Evolutionary conservation across 257 asterid species (phyloP), one percentile per base, ranked within the genome.

Genomic region (Solanum tarijense): DNA sequence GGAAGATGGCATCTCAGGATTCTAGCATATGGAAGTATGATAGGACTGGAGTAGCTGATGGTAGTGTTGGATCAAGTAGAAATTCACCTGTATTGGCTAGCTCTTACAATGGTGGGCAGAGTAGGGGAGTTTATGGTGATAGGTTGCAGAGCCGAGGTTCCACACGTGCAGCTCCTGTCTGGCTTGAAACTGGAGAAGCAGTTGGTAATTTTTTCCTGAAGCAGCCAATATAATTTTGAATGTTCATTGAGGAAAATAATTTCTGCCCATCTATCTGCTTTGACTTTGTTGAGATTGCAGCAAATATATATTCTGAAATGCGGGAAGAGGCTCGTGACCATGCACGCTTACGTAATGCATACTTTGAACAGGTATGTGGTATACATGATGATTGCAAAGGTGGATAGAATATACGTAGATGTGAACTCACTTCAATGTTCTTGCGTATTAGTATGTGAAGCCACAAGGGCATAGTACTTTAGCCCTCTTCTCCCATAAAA

Each of bases 251-350:
- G 65, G 87, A 75, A 86, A 86, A 71, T 83, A 83, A 43, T 75
- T 86, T 88, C 48, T 91, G 88, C 88, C 18, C 46, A 86, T 87
- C 46, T 90, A 88, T 90, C 41, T 92, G 90, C 90, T 89, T 93
- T 92, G 92, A 92, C 90, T 86, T 90, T 92, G 87, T 93, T 89
- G 95, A 89, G 90, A 86, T 94, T 92, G 92, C 98, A 96, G 99
- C 96, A 79, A 95, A 93, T 91, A 93, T 97, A 93, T 97, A 97
- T 87, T 91, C 99, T 90, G 99, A 96, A 85, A 95, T 92, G 96
- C 94, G 98, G 91, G 99, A 96, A 92, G 99, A 96, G 86, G 98
- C 99, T 90, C 98, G 98, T 83, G 99, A 94, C 89, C 98, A 97
- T 93, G 99, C 99, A 89, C 97, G 99, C 76, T 89, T 94, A 43